Evolutionary conservation across 176 grass and related monocot species (phyloP), one percentile per base, ranked within the genome.

Genomic region (Typha latifolia): DNA sequence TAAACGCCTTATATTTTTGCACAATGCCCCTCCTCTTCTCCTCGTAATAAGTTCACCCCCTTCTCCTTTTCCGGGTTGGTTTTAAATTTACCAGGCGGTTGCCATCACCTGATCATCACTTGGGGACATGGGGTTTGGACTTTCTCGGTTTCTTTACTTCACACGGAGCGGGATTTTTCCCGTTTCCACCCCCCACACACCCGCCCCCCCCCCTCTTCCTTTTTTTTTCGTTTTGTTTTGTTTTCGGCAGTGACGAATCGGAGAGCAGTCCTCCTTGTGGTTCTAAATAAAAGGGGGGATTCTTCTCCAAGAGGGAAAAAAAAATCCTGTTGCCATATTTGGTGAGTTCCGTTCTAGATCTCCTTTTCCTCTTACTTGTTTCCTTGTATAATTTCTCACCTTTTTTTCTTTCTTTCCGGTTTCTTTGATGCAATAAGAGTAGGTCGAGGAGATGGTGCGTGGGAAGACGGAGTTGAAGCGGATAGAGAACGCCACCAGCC

Each of bases 401-500:
- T 59, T 22, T 55, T 55, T 14, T 59, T 22, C 18, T 55, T 53
- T 18, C 10, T 18, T 11, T 56, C 18, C n/a, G 5, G 16, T 21
- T 0, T 21, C 10, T 21, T 29, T 29, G 27, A 29, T 16, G 53
- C 18, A 19, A 4, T 19, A 21, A 9, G 53, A 18, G 15, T 57
- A 19, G 53, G 53, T 6, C 20, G 4, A 62, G 52, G 49, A n/a
- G 53, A 96, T 96, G 91, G 91, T 84, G 77, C 80, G 91, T 78
- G 91, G 91, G 24, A 86, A 85, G 65, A 82, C 87, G 47, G 89
- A 97, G 83, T 78, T 97, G 72, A 97, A 97, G 80, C 82, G 89
- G 62, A 97, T 92, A 63, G 94, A 97, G 83, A 97, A 97, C 85
- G 82, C 87, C 83, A 97, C 85, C 74, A 97, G 87, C 75, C 81